Percentiles rank a stretch among this genome's conserved stretches.
Conservation (phyloP, 2,329 filamentous ascomycete genomes). For the Coniochaeta sp. region DNA sequence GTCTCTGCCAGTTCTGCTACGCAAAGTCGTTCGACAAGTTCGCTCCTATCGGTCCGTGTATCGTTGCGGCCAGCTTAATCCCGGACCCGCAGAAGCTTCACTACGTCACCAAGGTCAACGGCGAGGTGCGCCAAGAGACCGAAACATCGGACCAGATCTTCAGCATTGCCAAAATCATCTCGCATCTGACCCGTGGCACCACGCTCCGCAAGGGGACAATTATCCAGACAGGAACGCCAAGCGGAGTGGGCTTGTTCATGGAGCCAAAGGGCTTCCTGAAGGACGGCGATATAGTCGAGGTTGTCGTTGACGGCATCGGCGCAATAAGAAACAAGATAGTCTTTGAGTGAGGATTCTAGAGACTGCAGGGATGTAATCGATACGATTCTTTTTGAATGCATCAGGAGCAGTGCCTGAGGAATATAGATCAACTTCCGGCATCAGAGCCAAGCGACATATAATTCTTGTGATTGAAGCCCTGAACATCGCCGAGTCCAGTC, state of each 20-base stretch:
- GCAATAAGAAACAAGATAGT: not conserved
- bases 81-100: constrained; percentile 9
- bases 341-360: not conserved
- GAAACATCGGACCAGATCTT: constrained; percentile 28
- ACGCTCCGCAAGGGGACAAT: constrained; percentile 28
- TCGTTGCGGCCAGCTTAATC: constrained; percentile 22
- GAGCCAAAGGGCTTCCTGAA: constrained; percentile 2
- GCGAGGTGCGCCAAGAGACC: constrained; percentile 31
- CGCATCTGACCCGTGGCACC: constrained; percentile 27
- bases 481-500: too few relatives aligned
- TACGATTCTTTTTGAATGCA: not conserved
- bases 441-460: too few relatives aligned
- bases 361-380: not conserved
- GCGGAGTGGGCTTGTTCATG: constrained; percentile 2
- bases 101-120: constrained; percentile 33
- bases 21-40: constrained; percentile 27
- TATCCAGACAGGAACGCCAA: constrained; percentile 29
- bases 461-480: too few relatives aligned
- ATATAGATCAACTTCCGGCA: not conserved
- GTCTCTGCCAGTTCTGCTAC: not conserved
- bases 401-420: not conserved
- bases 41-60: constrained; percentile 31
- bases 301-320: not conserved
- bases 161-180: constrained; percentile 24
- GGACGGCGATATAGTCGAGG: not conserved